A percentile compares a stretch with the other conserved stretches of the same genome.
Evolutionary conservation across 441 rosid species (phyloP).

Genomic region (Arabidopsis lyrata): DNA sequence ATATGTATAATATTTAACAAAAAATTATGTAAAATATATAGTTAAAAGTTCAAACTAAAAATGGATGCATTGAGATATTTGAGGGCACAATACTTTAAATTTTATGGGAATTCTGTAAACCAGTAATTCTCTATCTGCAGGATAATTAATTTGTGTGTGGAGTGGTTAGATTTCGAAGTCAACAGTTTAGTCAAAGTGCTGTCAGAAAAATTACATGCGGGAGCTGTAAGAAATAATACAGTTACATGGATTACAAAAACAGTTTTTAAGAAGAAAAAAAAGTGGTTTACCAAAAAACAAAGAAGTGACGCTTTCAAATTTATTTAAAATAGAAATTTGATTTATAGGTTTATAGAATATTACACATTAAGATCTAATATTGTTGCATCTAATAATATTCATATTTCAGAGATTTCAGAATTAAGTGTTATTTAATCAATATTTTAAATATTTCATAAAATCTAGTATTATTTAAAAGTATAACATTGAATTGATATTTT

Average conservation of each 20-base stretch:
- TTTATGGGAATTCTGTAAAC: constrained; percentile 29
- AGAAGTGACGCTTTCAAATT: background rate
- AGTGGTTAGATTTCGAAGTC: constrained; percentile 31
- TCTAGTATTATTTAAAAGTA: background rate
- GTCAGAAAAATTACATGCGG: constrained; percentile 34
- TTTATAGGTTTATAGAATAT: background rate
- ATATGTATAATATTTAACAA: too few species aligned
- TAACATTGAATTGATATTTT: too few species aligned
- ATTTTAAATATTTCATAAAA: background rate
- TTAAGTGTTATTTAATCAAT: background rate
- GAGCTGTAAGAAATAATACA: constrained; percentile 20
- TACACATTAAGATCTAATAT: background rate
- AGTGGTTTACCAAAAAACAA: too few species aligned
- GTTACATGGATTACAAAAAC: background rate
- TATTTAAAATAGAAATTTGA: background rate
- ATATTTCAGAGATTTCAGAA: background rate
- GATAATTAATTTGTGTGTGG: constrained; percentile 18
- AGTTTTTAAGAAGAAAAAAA: background rate
- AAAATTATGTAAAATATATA: too few species aligned
- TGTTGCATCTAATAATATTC: background rate
- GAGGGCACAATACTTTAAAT: background rate
- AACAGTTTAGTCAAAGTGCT: constrained; percentile 28
- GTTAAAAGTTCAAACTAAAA: background rate
- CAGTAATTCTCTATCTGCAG: constrained; percentile 13
- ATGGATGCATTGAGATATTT: background rate